A percentile compares a stretch with the other conserved stretches of the same genome.
phyloP scores from a whole-genome alignment of 768 basidiomycete genomes.

The Strobilomyces echinocephalus region DNA sequence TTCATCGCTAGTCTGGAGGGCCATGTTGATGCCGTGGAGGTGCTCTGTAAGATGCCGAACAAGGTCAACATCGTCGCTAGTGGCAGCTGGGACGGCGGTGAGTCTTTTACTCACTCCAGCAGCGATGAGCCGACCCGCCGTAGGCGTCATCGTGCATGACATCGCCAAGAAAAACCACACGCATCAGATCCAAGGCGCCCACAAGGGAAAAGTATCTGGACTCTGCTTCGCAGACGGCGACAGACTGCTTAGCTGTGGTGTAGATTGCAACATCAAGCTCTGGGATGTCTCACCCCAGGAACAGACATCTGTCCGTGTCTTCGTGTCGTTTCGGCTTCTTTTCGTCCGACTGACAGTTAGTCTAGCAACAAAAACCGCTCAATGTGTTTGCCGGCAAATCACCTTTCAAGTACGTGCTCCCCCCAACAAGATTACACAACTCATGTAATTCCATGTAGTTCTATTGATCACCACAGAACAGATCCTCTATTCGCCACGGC shows the following conservation, averaged over 20 bases:
- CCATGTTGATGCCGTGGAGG: constrained; percentile 92
- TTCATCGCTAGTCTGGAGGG: constrained; percentile 89
- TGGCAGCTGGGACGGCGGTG: constrained; percentile 94
- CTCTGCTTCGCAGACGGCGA: constrained; percentile 66
- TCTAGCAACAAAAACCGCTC: constrained; percentile 50
- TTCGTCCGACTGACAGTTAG: constrained; percentile 1
- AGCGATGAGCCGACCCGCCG: not conserved
- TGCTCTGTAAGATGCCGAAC: constrained; percentile 65
- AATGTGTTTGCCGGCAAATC: constrained; percentile 80
- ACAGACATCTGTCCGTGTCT: constrained; percentile 35
- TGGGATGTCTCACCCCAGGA: constrained; percentile 53
- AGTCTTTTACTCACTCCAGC: constrained; percentile 26
- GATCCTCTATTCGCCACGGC: constrained; percentile 93
- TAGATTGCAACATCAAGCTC: constrained; percentile 77
- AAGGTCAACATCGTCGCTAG: constrained; percentile 79
- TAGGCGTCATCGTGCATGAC: constrained; percentile 86
- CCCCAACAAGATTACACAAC: not conserved
- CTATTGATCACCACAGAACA: constrained; percentile 89
- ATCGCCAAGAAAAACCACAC: constrained; percentile 54
- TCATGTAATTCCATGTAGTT: constrained; percentile 46
- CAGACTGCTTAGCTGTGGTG: constrained; percentile 71
- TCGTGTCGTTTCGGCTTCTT: not conserved
- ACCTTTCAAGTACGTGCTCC: constrained; percentile 74
- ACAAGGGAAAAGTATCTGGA: constrained; percentile 83
- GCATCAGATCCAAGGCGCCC: constrained; percentile 60